Base-by-base conservation (phyloP, 1,284 basidiomycete species). In the Marasmius sp. region DNA sequence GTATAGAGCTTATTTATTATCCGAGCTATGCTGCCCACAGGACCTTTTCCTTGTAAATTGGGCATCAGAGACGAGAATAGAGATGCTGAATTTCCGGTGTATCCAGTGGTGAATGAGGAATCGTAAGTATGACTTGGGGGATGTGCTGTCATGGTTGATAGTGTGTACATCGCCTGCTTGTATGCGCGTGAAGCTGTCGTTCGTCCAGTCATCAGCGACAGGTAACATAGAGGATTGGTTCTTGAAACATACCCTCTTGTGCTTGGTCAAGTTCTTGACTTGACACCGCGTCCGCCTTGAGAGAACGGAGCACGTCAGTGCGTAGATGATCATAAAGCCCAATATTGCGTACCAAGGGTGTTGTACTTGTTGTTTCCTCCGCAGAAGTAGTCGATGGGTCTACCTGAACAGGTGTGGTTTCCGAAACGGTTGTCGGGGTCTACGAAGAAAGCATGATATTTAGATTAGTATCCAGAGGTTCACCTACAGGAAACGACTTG, bases 41-140 rank as follows among this genome's bases (percentile, higher is more conserved):
- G 91, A 0, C 89, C 88, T 69, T 87, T 88, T 0, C 88, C 87
- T 69, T 91, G 89, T 16, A 85, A 76, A 67, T 83, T 86, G 0
- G 88, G 87, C 11, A 91, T 77, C 60, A 90, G 79, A 0, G 85
- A 82, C 3, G 85, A 85, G 33, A 91, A 74, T 49, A 90, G 74
- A 12, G 86, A 85, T 59, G 78, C 80, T 3, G 81, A 70, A 54
- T 79, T 79, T 12, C 75, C 72, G 58, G 72, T 73, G 36, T 78
- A 75, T 33, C 72, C 67, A 22, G 77, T 76, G 6, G 74, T 71
- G 48, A 78, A 73, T n/a, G 76, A 75, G 1, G 84, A 77, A 52
- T 87, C 84, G 51, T 83, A 82, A 6, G 82, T 80, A 61, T 85
- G 81, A 53, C 80, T 74, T 37, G 82, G 79, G 12, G 85, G 82